phyloP scores from a whole-genome alignment of 768 basidiomycete species.

The Lentinula sp. region DNA sequence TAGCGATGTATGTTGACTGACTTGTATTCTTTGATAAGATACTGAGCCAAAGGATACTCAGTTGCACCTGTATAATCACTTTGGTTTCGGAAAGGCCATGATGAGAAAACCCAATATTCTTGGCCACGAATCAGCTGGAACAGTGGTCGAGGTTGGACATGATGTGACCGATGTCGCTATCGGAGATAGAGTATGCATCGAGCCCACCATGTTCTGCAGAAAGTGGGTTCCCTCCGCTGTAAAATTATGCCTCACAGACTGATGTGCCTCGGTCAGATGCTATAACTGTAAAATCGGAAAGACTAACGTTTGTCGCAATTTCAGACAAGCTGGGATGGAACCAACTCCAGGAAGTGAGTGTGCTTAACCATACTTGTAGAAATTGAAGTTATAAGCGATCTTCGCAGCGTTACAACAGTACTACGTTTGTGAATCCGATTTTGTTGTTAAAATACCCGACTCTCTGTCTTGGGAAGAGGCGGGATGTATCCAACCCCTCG shows the following conservation, averaged over 20 bases:
- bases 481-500: conserved; percentile 15
- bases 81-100: conserved; percentile 10
- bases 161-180: conserved; percentile 9
- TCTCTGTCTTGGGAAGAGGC: conserved; percentile 14
- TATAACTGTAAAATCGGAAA: conserved; percentile 14
- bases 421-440: conserved; percentile 12
- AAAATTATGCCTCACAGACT: not conserved
- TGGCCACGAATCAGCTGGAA: conserved; percentile 16
- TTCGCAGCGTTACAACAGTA: conserved; percentile 11
- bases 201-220: conserved; percentile 12
- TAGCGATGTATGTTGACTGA: conserved; percentile 10
- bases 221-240: conserved; percentile 4
- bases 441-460: conserved; percentile 13
- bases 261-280: conserved; percentile 5
- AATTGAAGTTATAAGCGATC: not conserved
- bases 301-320: conserved; percentile 11
- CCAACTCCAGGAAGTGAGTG: conserved; percentile 13
- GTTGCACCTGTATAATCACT: conserved; percentile 13
- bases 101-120: conserved; percentile 11
- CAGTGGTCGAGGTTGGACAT: conserved; percentile 10
- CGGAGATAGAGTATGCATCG: conserved; percentile 15
- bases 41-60: not conserved
- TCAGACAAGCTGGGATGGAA: conserved; percentile 10
- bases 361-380: not conserved
- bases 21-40: not conserved